These are phyloP conservation scores for Myochromella boudieri DNA, from an alignment of 768 basidiomycete genomes.

Conservation along the genomic window DNA sequence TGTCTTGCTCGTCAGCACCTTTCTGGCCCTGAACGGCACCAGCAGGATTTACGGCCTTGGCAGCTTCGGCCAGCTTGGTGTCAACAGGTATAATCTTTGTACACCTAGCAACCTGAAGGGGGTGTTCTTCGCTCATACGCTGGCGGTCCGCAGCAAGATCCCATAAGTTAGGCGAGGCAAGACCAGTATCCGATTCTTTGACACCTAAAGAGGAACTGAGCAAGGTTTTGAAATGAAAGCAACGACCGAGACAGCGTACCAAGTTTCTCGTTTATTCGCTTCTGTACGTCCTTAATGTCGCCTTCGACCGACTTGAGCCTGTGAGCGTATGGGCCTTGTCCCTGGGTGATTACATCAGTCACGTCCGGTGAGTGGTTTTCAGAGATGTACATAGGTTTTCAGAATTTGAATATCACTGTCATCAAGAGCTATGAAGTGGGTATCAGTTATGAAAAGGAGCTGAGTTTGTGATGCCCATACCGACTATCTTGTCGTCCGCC, in stretches of 20 bases:
- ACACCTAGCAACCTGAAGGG: slow-evolving; percentile 95
- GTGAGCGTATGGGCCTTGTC: slow-evolving; percentile 95
- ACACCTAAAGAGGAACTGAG: slow-evolving; percentile 75
- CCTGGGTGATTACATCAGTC: slow-evolving; percentile 50
- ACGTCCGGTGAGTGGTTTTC: not conserved
- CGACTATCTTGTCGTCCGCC: slow-evolving; percentile 90
- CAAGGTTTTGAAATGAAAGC: not conserved
- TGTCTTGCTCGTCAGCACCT: slow-evolving; percentile 98
- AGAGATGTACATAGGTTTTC: slow-evolving; percentile 84
- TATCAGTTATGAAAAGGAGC: slow-evolving; percentile 3
- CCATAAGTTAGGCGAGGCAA: slow-evolving; percentile 97
- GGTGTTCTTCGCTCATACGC: slow-evolving; percentile 89
- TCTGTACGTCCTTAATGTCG: slow-evolving; percentile 95
- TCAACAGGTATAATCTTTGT: slow-evolving; percentile 95
- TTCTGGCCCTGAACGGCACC: slow-evolving; percentile 86
- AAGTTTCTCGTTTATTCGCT: slow-evolving; percentile 96
- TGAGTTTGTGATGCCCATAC: slow-evolving; percentile 35
- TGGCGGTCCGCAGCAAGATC: slow-evolving; percentile 92
- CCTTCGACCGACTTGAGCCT: slow-evolving; percentile 85
- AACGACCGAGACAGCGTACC: slow-evolving; percentile 43
- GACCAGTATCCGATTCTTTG: slow-evolving; percentile 97
- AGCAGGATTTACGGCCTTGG: slow-evolving; percentile 73
- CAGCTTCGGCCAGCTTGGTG: slow-evolving; percentile 71
- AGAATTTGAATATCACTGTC: slow-evolving; percentile 99
- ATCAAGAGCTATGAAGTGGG: slow-evolving; percentile 69